Percentiles rank a stretch among this genome's conserved stretches.
These are phyloP conservation scores for Colletotrichum simmondsii DNA, from an alignment of 2,329 filamentous ascomycete species.

Conservation along the genomic window DNA sequence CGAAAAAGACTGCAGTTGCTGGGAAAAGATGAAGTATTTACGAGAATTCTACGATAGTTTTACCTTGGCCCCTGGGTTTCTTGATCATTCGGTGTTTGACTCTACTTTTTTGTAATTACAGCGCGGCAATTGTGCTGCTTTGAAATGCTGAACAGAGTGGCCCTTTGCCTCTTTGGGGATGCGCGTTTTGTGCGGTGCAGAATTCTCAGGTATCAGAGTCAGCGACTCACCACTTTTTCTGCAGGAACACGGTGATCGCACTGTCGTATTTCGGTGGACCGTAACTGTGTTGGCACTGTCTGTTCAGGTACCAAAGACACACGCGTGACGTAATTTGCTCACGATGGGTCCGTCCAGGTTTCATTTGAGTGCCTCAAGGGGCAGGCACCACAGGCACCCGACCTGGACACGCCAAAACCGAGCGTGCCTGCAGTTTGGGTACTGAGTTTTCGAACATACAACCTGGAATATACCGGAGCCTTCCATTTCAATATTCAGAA, in stretches of 20 bases:
- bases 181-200: slow-evolving; percentile 34
- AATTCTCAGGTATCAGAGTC: slow-evolving; percentile 16
- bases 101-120: slow-evolving; percentile 2
- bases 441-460: not conserved
- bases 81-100: not conserved
- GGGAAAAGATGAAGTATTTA: not conserved
- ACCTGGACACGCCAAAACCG: slow-evolving; percentile 23
- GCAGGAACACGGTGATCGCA: not conserved
- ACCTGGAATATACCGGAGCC: slow-evolving; percentile 18
- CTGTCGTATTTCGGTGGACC: fast-evolving
- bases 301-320: slow-evolving; percentile 12
- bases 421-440: slow-evolving; percentile 11
- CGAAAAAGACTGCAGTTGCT: not conserved
- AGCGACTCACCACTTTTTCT: slow-evolving; percentile 3
- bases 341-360: slow-evolving; percentile 26
- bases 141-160: slow-evolving; percentile 23
- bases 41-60: not conserved
- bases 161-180: slow-evolving; percentile 27
- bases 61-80: not conserved
- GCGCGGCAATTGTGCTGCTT: slow-evolving; percentile 30
- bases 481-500: not conserved
- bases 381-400: not conserved
- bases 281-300: not conserved
- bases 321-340: slow-evolving; percentile 32
- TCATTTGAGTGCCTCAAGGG: slow-evolving; percentile 22